Evolutionary conservation across 106 monocot genomes (phyloP).

Genomic region (Allium fistulosum): DNA sequence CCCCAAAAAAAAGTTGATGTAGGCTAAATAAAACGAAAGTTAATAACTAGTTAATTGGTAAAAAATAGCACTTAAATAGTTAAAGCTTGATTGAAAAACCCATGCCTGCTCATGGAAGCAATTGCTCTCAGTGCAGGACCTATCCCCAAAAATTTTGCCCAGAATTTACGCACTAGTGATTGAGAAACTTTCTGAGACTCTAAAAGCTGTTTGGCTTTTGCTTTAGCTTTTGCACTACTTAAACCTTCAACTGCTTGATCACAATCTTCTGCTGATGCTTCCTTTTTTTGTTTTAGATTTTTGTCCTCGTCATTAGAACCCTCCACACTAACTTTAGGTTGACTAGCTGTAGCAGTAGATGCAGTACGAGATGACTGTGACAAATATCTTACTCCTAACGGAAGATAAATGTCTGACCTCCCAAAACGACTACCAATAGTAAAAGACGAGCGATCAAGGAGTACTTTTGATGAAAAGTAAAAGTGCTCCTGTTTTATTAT

Average conservation of each 20-base stretch:
- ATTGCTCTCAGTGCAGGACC: conserved; percentile 62
- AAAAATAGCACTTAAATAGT: too few species aligned
- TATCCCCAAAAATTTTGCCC: conserved; percentile 56
- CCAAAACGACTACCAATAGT: conserved; percentile 8
- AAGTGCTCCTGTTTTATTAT: conserved; percentile 12
- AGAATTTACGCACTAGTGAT: conserved; percentile 31
- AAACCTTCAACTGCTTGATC: conserved; percentile 97
- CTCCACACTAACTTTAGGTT: conserved; percentile 15
- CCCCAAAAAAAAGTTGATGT: too few species aligned
- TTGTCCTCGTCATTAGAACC: conserved; percentile 24
- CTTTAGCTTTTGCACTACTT: conserved; percentile 86
- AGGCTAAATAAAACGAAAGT: too few species aligned
- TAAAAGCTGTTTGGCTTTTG: conserved; percentile 64
- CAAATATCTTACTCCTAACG: conserved; percentile 49
- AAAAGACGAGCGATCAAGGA: conserved; percentile 14
- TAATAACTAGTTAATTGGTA: too few species aligned
- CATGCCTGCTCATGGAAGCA: conserved; percentile 73
- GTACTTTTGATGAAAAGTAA: conserved; percentile 4
- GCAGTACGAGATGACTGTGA: conserved; percentile 32
- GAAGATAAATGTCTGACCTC: conserved; percentile 24
- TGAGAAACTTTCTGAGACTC: conserved; percentile 46
- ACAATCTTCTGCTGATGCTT: conserved; percentile 96
- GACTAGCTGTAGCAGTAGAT: conserved; percentile 57
- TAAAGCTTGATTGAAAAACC: neutral
- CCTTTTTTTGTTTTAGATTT: conserved; percentile 49